A percentile compares a stretch with the other conserved stretches of the same genome.
Conservation (phyloP, 108 stramenopile genomes). For the Nitzschia sp. region DNA sequence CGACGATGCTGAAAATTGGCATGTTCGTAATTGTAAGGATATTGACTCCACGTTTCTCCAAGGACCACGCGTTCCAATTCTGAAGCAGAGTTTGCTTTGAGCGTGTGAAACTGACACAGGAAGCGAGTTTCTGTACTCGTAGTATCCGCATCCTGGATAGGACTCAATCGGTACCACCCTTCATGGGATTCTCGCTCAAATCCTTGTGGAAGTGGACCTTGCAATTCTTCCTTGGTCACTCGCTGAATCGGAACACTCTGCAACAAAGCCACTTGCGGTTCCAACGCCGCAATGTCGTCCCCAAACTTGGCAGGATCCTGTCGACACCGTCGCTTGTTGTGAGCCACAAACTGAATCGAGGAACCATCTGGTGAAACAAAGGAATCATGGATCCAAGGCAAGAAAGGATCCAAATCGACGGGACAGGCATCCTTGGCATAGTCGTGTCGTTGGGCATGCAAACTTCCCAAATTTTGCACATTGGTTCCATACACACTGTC, state of each 20-base stretch:
- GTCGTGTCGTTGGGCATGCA: constrained; percentile 43
- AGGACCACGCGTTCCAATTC: constrained; percentile 14
- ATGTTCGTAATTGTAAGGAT: constrained; percentile 70
- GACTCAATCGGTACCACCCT: constrained; percentile 63
- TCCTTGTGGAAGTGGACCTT: background rate
- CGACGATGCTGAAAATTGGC: constrained; percentile 53
- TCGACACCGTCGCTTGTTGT: constrained; percentile 78
- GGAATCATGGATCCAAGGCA: constrained; percentile 91
- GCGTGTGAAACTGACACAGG: constrained; percentile 77
- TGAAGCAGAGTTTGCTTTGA: background rate
- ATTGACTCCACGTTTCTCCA: constrained; percentile 58
- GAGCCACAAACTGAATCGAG: constrained; percentile 74
- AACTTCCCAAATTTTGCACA: constrained; percentile 16
- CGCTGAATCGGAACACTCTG: constrained; percentile 83
- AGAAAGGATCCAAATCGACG: constrained; percentile 74
- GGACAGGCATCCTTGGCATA: constrained; percentile 45
- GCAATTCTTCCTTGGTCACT: background rate
- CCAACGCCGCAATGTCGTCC: constrained; percentile 44
- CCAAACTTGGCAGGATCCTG: constrained; percentile 28
- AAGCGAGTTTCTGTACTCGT: constrained; percentile 81
- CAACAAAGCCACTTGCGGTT: constrained; percentile 80
- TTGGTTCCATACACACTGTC: constrained; percentile 37
- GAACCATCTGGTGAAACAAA: constrained; percentile 73
- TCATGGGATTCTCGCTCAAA: background rate
- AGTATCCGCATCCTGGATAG: constrained; percentile 71